These are phyloP conservation scores for Trichoderma brevicompactum DNA, from an alignment of 2,329 filamentous ascomycete genomes.

Conservation along the genomic window DNA sequence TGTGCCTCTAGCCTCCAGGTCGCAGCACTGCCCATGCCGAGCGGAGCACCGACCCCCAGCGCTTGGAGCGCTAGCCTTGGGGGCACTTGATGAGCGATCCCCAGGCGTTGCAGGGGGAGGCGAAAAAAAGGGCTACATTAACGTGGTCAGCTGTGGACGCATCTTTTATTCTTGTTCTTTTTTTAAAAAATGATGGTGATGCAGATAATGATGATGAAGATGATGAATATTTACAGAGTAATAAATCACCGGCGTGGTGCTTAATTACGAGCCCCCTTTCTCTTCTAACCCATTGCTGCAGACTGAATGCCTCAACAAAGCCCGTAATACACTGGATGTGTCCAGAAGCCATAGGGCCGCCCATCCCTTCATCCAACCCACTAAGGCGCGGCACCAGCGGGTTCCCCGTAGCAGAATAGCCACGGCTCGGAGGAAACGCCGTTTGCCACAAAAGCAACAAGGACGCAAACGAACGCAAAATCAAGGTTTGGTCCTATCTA, in stretches of 20 bases:
- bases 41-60: conserved; percentile 15
- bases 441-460: conserved; percentile 19
- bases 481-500: conserved; percentile 11
- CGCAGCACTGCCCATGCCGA: conserved; percentile 8
- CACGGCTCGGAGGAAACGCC: neutral
- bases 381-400: conserved; percentile 27
- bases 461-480: conserved; percentile 22
- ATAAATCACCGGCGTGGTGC: too few relatives aligned
- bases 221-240: too few relatives aligned
- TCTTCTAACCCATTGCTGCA: too few relatives aligned
- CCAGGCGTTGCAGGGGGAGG: neutral
- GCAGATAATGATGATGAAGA: too few relatives aligned
- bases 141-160: too few relatives aligned
- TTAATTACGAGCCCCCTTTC: too few relatives aligned
- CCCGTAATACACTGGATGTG: too few relatives aligned
- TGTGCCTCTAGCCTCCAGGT: conserved; percentile 3
- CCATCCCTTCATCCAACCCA: neutral
- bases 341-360: neutral
- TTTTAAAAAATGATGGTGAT: too few relatives aligned
- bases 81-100: neutral
- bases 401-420: conserved; percentile 27
- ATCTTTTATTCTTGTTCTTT: too few relatives aligned
- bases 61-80: conserved; percentile 1
- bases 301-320: neutral
- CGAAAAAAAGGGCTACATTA: neutral